Evolutionary conservation across 345 rosid species (phyloP).

Genomic region (Linum tenue): DNA sequence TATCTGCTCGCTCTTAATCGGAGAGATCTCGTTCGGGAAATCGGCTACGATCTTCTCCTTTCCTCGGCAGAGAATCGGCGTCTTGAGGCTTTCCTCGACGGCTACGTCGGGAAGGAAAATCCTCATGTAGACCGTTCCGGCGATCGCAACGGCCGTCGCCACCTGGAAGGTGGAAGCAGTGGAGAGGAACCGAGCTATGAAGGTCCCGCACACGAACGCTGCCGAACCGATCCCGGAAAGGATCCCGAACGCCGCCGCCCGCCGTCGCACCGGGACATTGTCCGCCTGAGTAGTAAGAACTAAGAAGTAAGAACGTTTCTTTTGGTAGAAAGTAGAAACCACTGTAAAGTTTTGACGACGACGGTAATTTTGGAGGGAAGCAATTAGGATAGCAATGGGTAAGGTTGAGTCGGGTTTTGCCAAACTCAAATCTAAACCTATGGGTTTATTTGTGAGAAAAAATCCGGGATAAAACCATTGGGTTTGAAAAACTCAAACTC

Average conservation of each 20-base stretch:
- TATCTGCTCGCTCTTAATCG: conserved; percentile 14
- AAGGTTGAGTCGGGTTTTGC: too few relatives aligned
- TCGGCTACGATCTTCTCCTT: conserved; percentile 12
- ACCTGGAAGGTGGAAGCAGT: conserved; percentile 72
- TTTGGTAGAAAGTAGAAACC: neutral
- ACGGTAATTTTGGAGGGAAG: conserved; percentile 11
- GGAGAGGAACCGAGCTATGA: conserved; percentile 73
- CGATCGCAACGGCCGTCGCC: conserved; percentile 38
- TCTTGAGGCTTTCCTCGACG: conserved; percentile 18
- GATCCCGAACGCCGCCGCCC: conserved; percentile 67
- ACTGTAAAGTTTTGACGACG: neutral
- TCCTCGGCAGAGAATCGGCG: conserved; percentile 37
- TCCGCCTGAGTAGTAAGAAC: conserved; percentile 45
- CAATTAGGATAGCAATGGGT: too few relatives aligned
- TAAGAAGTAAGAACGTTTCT: neutral
- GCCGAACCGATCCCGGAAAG: conserved; percentile 66
- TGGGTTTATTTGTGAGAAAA: too few relatives aligned
- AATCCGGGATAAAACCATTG: too few relatives aligned
- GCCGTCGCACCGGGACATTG: conserved; percentile 45
- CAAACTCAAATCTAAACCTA: too few relatives aligned
- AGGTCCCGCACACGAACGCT: conserved; percentile 69
- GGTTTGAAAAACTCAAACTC: too few relatives aligned
- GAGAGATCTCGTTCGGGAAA: conserved; percentile 17
- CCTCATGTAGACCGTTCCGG: conserved; percentile 48
- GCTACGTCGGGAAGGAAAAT: conserved; percentile 60